Evolutionary conservation across 495 filamentous ascomycete genomes (phyloP).

Genomic region (Neurospora sp.): DNA sequence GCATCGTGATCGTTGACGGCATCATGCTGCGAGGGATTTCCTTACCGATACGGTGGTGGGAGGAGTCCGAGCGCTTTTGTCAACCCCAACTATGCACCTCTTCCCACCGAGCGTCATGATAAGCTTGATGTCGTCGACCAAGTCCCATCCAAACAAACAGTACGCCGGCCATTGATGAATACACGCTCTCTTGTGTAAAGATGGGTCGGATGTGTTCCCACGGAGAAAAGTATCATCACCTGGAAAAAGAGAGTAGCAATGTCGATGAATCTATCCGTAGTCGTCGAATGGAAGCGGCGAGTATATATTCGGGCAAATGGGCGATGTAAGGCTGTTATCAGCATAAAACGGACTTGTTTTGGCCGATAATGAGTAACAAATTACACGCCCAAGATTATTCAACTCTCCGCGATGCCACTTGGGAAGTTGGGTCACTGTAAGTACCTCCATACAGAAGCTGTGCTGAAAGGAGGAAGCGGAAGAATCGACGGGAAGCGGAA

Average conservation of each 20-base stretch:
- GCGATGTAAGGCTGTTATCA: not conserved
- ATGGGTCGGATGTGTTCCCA: not conserved
- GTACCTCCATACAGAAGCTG: not conserved
- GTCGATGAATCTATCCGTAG: not conserved
- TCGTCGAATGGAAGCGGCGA: not conserved
- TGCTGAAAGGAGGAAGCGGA: not conserved
- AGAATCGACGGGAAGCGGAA: not conserved
- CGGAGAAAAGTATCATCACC: not conserved
- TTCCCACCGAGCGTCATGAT: not conserved
- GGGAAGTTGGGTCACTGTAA: not conserved
- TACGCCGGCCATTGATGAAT: not conserved
- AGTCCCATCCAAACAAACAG: not conserved
- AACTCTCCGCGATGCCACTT: not conserved
- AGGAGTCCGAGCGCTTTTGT: not conserved
- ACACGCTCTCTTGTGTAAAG: not conserved
- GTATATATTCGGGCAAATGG: not conserved
- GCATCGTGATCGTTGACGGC: not conserved
- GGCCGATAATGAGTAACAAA: not conserved
- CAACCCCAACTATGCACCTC: not conserved
- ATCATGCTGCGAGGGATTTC: not conserved
- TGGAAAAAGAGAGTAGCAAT: not conserved
- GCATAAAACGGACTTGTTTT: not conserved
- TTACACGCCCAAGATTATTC: not conserved
- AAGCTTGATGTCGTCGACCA: not conserved
- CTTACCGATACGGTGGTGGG: not conserved